Evolutionary conservation across 208 protist genomes (phyloP), one percentile per base, ranked within the genome.

Genomic region (Acanthamoeba healyi): DNA sequence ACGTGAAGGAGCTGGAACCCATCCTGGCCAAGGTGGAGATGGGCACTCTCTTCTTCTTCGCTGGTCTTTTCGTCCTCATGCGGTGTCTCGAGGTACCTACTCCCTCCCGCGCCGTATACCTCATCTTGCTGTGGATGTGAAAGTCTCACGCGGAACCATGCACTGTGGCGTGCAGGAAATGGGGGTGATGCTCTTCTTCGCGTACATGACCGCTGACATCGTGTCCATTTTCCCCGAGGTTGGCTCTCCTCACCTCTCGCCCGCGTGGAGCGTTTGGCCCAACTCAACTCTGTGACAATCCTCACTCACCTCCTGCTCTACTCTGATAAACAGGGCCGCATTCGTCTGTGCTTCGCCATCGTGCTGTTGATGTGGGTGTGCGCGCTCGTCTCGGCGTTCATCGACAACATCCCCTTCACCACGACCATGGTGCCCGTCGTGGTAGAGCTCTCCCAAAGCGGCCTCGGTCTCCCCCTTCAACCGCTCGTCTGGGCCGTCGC

Each of bases 401-500:
- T 95, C 58, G 93, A 94, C 67, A 92, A 92, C 67, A 95, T 95
- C 46, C 94, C 94, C 4, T 94, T 67, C 42, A 95, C 94, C 17
- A 40, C 49, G 15, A 95, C 94, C 42, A 92, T 95, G 94, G 56
- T 95, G 29, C 94, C 94, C 15, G 34, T 95, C 3, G 88, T 98
- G 32, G 81, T 97, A 19, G 40, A 94, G 17, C 40, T 98, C 9
- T 88, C 91, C 9, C 40, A 94, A 12, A 77, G 94, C 77, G 38
- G 22, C 29, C 87, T 98, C 9, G 86, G 82, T 56, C 93, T 98
- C 12, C 95, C 96, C 14, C 58, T 98, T 9, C 58, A 87, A 67
- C 97, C 97, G 10, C 29, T 98, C 22, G 96, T 96, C 0, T 98
- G 94, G 94, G 93, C 96, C 24, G 63, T 98, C 3, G 94, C 97